A percentile compares a stretch with the other conserved stretches of the same genome.
phyloP scores from a whole-genome alignment of 176 grass and related monocot species.

The Eleusine indica region DNA sequence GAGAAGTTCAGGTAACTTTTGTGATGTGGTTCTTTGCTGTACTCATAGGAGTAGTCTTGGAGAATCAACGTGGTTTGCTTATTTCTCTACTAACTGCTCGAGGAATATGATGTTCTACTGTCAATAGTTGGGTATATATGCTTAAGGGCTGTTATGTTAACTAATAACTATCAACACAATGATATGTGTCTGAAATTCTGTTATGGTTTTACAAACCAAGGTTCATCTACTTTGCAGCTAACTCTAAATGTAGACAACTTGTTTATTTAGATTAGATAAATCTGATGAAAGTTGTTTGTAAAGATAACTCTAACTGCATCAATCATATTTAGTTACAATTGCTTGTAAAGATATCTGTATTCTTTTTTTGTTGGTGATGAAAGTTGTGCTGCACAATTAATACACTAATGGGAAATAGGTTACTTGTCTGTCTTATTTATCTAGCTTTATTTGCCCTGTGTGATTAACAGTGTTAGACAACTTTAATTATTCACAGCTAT shows the following conservation, averaged over 20 bases:
- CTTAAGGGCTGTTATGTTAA: slow-evolving; percentile 7
- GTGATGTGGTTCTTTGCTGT: neutral
- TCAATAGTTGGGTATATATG: slow-evolving; percentile 2
- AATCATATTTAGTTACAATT: neutral
- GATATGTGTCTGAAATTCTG: neutral
- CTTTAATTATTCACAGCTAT: neutral
- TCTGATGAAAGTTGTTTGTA: no score
- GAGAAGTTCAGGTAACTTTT: slow-evolving; percentile 73
- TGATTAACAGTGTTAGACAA: neutral
- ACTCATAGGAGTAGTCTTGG: neutral
- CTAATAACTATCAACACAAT: neutral
- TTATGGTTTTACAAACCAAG: neutral
- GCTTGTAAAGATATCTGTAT: neutral
- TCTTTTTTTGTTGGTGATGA: neutral
- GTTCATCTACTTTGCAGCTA: no score
- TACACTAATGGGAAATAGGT: neutral
- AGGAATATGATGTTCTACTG: neutral
- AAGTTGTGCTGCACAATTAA: neutral
- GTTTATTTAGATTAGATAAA: no score
- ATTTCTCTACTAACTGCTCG: neutral
- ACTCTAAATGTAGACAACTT: neutral
- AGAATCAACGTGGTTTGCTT: neutral
- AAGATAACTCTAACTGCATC: neutral
- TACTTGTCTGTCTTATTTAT: slow-evolving; percentile 11
- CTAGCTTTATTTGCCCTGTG: neutral